Evolutionary conservation across 2,329 filamentous ascomycete species (phyloP).

Genomic region (Ophiostoma montium): DNA sequence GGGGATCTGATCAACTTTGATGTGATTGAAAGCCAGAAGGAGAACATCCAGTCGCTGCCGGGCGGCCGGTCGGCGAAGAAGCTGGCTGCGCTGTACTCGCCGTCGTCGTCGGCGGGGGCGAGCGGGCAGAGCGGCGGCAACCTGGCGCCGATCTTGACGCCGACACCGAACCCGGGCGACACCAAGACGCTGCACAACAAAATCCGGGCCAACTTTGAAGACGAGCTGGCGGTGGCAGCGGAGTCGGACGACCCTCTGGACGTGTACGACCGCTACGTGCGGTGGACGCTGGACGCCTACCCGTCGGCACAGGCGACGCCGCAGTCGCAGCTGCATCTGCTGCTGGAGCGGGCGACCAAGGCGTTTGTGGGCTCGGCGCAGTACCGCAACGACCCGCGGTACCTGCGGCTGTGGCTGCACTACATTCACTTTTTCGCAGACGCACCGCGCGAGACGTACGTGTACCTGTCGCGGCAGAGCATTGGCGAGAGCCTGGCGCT

Average conservation of each 20-base stretch:
- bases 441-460: conserved; percentile 80
- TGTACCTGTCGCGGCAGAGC: conserved; percentile 75
- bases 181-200: conserved; percentile 63
- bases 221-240: conserved; percentile 60
- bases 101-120: conserved; percentile 43
- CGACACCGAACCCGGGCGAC: conserved; percentile 53
- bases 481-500: conserved; percentile 80
- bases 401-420: conserved; percentile 83
- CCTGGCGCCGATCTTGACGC: conserved; percentile 20
- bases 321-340: conserved; percentile 73
- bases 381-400: conserved; percentile 91
- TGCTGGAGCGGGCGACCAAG: conserved; percentile 88
- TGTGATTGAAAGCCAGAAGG: conserved; percentile 90
- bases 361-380: conserved; percentile 70
- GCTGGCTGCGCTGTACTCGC: conserved; percentile 67
- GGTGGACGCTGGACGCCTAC: conserved; percentile 92
- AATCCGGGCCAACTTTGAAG: conserved; percentile 72
- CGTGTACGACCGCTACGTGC: conserved; percentile 89
- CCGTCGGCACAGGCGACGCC: conserved; percentile 85
- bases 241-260: conserved; percentile 94
- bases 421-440: conserved; percentile 92
- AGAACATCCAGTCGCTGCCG: conserved; percentile 91
- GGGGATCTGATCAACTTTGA: conserved; percentile 61
- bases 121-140: conserved; percentile 33
- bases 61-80: conserved; percentile 79